Percentiles rank a stretch among this genome's conserved stretches.
Conservation (phyloP, 2,329 filamentous ascomycete genomes). For the Colletotrichum eremochloae region DNA sequence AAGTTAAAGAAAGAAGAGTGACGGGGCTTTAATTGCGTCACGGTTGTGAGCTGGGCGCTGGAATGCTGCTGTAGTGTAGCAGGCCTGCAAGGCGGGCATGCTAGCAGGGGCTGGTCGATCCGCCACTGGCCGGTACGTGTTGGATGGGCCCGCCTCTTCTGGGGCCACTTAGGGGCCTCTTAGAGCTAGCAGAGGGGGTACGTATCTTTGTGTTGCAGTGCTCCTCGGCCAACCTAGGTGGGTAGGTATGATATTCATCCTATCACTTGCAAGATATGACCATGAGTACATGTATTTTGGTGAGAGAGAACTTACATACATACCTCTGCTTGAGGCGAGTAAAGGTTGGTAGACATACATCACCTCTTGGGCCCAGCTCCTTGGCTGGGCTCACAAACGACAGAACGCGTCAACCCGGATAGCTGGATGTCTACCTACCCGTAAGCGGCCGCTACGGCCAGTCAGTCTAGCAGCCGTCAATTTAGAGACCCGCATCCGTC, state of each 20-base stretch:
- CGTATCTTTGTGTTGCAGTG: conserved; percentile 2
- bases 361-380: neutral
- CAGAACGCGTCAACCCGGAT: conserved; percentile 15
- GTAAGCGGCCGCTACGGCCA: neutral
- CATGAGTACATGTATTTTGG: too few species aligned
- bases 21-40: conserved; percentile 41
- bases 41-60: conserved; percentile 21
- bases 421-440: neutral
- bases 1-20: conserved; percentile 21
- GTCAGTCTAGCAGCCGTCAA: neutral
- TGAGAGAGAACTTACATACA: too few species aligned
- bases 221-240: too few species aligned
- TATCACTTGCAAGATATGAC: too few species aligned
- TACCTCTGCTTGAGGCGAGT: too few species aligned
- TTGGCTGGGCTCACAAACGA: conserved; percentile 10
- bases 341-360: neutral
- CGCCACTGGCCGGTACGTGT: conserved; percentile 30
- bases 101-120: conserved; percentile 23
- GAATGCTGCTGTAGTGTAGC: conserved; percentile 1
- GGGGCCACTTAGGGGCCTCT: too few species aligned
- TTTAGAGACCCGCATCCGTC: neutral
- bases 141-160: neutral
- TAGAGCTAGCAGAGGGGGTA: neutral
- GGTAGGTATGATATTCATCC: too few species aligned
- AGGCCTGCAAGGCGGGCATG: conserved; percentile 1